A percentile compares a stretch with the other conserved stretches of the same genome.
These are phyloP conservation scores for Eleusine indica DNA, from an alignment of 176 grass and related monocot species.

Conservation along the genomic window DNA sequence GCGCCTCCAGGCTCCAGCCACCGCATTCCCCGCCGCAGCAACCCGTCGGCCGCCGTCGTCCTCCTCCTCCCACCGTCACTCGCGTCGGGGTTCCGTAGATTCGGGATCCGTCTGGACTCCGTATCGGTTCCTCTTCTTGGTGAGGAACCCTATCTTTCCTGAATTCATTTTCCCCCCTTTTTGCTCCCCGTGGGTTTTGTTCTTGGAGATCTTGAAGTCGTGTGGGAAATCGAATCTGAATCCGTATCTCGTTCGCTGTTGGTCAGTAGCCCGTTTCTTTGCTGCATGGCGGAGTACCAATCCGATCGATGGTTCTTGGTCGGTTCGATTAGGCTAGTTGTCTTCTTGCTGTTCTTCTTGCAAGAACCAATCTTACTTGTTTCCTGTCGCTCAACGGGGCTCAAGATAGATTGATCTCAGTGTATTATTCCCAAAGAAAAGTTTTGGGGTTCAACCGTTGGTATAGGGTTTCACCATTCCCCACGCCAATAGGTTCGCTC, in stretches of 20 bases:
- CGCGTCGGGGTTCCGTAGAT: not conserved
- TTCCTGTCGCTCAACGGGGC: not conserved
- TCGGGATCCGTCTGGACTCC: not conserved
- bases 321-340: not conserved
- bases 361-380: not conserved
- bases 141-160: constrained; percentile 5
- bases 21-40: not conserved
- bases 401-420: not conserved
- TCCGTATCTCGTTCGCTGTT: too few species aligned
- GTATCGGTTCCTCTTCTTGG: not conserved
- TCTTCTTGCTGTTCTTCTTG: not conserved
- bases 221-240: not conserved
- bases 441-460: not conserved
- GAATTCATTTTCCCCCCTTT: not conserved
- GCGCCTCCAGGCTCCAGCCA: not conserved
- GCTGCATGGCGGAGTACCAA: not conserved
- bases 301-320: not conserved
- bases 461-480: not conserved
- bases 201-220: not conserved
- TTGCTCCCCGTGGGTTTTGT: not conserved
- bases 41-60: not conserved
- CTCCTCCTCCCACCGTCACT: not conserved
- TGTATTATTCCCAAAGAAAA: not conserved
- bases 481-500: not conserved
- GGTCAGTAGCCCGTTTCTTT: not conserved